These are phyloP conservation scores for Eutypa lata DNA, from an alignment of 2,329 filamentous ascomycete genomes.

Conservation along the genomic window DNA sequence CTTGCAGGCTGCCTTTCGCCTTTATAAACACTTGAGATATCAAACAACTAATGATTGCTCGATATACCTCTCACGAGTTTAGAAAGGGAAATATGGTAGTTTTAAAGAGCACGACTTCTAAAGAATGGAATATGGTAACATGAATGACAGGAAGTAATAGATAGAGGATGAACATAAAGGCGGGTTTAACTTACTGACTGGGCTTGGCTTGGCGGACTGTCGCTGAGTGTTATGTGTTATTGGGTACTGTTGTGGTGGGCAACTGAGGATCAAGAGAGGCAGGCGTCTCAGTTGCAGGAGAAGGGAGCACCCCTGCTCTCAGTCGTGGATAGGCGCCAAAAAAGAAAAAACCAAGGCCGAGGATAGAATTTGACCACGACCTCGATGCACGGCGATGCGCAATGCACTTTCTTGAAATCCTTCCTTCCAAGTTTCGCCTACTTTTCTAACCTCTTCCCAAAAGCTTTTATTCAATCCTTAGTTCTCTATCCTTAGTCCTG, in stretches of 20 bases:
- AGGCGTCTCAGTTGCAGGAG: conserved; percentile 9
- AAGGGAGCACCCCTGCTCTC: conserved; percentile 19
- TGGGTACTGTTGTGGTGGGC: conserved; percentile 22
- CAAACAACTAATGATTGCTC: not conserved
- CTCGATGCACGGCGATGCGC: not conserved
- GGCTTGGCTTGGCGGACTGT: not conserved
- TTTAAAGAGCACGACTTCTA: not conserved
- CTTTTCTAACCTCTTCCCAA: not conserved
- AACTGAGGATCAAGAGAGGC: conserved; percentile 15
- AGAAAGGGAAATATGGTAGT: not conserved
- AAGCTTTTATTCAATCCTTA: not conserved
- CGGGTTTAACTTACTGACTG: not conserved
- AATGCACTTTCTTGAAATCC: too few species aligned
- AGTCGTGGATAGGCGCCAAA: not conserved
- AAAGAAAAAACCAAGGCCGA: not conserved
- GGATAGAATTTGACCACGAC: too few species aligned
- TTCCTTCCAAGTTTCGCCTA: too few species aligned
- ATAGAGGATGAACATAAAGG: not conserved
- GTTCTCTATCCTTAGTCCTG: not conserved
- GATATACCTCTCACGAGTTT: not conserved
- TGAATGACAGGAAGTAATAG: not conserved
- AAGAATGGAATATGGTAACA: not conserved
- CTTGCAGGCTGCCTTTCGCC: conserved; percentile 6
- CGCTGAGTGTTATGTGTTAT: too few species aligned
- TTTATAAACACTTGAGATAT: not conserved